These are phyloP conservation scores for Penicillium sp. DNA, from an alignment of 2,329 filamentous ascomycete species.

Conservation along the genomic window DNA sequence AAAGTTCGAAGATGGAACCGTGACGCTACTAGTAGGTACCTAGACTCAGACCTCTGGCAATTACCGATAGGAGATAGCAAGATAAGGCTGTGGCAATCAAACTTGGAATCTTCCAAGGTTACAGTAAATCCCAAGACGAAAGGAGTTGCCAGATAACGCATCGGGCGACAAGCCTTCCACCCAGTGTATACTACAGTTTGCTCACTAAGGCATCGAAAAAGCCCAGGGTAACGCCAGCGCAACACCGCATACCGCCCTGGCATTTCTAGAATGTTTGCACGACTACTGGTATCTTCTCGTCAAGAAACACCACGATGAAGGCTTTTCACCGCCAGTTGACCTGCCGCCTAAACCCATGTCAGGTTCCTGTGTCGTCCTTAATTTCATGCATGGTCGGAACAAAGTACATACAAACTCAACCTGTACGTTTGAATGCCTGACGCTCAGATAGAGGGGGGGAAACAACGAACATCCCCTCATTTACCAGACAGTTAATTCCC, in stretches of 20 bases:
- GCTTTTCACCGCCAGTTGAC: constrained; percentile 1
- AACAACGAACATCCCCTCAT: background rate
- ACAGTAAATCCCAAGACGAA: background rate
- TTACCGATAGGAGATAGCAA: background rate
- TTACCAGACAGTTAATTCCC: background rate
- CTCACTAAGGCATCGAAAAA: background rate
- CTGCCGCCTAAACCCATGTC: background rate
- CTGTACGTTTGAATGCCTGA: background rate
- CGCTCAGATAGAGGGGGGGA: background rate
- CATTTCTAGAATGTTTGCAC: background rate
- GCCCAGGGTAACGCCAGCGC: too few species aligned
- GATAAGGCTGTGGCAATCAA: constrained; percentile 1
- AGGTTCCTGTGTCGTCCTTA: background rate
- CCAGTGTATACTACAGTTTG: background rate
- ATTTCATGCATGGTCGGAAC: constrained; percentile 1
- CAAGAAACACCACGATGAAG: too few species aligned
- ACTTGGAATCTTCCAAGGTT: background rate
- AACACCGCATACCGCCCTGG: background rate
- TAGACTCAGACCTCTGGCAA: too few species aligned
- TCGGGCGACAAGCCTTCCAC: background rate
- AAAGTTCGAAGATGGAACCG: too few species aligned
- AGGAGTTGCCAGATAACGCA: background rate
- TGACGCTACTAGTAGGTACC: too few species aligned
- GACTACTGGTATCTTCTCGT: too few species aligned
- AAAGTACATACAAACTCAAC: background rate